Base-by-base conservation (phyloP, 345 rosid species). In the Brassica napus region DNA sequence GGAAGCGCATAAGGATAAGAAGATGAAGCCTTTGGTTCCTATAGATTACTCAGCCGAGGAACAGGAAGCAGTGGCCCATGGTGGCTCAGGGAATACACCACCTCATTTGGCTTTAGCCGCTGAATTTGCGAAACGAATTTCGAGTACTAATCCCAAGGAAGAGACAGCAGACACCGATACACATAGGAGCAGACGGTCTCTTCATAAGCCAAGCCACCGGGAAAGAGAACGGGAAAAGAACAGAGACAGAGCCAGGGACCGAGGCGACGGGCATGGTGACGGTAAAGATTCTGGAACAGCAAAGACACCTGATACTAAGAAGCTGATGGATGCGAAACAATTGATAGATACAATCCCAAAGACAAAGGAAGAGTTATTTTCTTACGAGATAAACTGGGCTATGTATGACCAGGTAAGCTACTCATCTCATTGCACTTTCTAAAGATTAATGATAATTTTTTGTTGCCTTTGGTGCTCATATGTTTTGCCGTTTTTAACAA, bases 321-420 rank as follows among this genome's bases (percentile, higher is more conserved):
- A 94, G 79, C 88, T 95, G 80, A 74, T 90, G 85, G 94, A 95
- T 85, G 98, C 98, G 2, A 95, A 95, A 78, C 99, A 95, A 76
- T 76, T 95, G 87, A 95, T 95, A 67, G 99, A 95, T 87, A 93
- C 91, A 89, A 95, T 93, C 78, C 99, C 99, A 11, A 91, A 91
- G 85, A 95, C 96, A 23, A 95, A 95, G 94, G 97, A 93, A 71
- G 99, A 93, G 81, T 81, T 93, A 70, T 95, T 95, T 79, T 88
- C 93, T 1, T 89, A 87, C 47, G 97, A 95, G 84, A 91, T 93
- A 76, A 95, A 95, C 81, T 95, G 98, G 99, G 79, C 87, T 44
- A 86, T 89, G 72, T 93, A 89, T 79, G 98, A 95, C 83, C 79
- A 90, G 94, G 99, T 95, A 83, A 23, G 24, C 24, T 23, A 23